Percentiles rank a stretch among this genome's conserved stretches.
Conservation (phyloP, 805 yeast species). For the Saccharomycopsis synnaedendra region DNA sequence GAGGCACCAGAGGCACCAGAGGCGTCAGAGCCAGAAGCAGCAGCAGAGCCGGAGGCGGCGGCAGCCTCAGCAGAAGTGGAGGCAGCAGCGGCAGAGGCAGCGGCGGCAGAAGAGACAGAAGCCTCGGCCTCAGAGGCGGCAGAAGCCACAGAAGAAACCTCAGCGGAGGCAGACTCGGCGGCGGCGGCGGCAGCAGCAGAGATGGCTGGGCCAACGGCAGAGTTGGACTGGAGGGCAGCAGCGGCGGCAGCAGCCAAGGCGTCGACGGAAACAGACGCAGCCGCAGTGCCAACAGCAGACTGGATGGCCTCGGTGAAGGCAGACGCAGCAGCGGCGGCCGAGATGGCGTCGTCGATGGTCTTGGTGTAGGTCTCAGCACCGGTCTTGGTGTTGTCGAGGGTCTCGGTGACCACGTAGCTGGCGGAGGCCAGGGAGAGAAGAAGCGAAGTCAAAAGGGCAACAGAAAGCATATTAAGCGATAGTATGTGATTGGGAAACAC, state of each 20-base stretch:
- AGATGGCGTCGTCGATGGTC: conserved; percentile 15
- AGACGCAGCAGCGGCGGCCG: conserved; percentile 22
- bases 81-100: conserved; percentile 20
- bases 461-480: conserved; percentile 5
- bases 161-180: conserved; percentile 21
- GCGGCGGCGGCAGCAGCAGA: conserved; percentile 21
- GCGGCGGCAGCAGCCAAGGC: conserved; percentile 6
- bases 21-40: conserved; percentile 18
- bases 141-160: conserved; percentile 16
- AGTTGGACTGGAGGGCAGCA: conserved; percentile 4
- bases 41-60: conserved; percentile 18
- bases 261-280: background rate
- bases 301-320: conserved; percentile 10
- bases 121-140: conserved; percentile 19
- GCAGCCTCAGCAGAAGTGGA: conserved; percentile 1
- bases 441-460: conserved; percentile 9
- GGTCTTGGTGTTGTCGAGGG: conserved; percentile 13
- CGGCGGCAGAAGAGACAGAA: conserved; percentile 19
- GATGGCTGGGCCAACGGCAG: conserved; percentile 10
- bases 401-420: conserved; percentile 6
- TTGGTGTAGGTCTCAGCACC: conserved; percentile 5
- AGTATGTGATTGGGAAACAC: background rate
- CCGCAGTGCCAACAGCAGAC: conserved; percentile 1
- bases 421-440: conserved; percentile 4
- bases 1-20: conserved; percentile 15